Evolutionary conservation across 2,329 filamentous ascomycete species (phyloP).

Genomic region (Chrysosporium keratinophilum): DNA sequence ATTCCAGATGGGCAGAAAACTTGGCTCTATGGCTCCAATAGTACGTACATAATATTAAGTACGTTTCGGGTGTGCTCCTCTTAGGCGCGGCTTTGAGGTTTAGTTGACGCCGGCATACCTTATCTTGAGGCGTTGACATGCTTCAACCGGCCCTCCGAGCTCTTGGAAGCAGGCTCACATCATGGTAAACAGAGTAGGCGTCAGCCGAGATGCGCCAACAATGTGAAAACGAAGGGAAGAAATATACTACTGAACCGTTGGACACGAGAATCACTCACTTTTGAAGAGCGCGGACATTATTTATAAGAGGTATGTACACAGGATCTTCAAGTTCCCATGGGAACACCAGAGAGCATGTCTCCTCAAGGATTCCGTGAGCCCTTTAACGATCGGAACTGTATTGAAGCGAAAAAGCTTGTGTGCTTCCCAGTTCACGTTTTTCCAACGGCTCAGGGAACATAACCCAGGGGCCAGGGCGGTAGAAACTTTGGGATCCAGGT

Average conservation of each 20-base stretch:
- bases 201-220: too few species aligned
- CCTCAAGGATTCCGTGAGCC: not conserved
- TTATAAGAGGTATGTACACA: not conserved
- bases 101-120: not conserved
- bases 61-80: not conserved
- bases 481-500: not conserved
- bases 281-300: too few species aligned
- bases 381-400: not conserved
- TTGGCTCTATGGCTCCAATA: not conserved
- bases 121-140: too few species aligned
- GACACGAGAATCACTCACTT: too few species aligned
- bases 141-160: too few species aligned
- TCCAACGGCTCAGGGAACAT: not conserved
- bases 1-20: not conserved
- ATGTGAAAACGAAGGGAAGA: too few species aligned
- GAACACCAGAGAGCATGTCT: too few species aligned
- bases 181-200: too few species aligned
- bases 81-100: not conserved
- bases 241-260: too few species aligned
- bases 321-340: not conserved
- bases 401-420: not conserved
- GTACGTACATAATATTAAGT: not conserved
- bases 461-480: not conserved
- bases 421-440: not conserved
- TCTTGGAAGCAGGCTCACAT: too few species aligned